Conservation (phyloP, 2,329 filamentous ascomycete species). For the Zymoseptoria passerinii region DNA sequence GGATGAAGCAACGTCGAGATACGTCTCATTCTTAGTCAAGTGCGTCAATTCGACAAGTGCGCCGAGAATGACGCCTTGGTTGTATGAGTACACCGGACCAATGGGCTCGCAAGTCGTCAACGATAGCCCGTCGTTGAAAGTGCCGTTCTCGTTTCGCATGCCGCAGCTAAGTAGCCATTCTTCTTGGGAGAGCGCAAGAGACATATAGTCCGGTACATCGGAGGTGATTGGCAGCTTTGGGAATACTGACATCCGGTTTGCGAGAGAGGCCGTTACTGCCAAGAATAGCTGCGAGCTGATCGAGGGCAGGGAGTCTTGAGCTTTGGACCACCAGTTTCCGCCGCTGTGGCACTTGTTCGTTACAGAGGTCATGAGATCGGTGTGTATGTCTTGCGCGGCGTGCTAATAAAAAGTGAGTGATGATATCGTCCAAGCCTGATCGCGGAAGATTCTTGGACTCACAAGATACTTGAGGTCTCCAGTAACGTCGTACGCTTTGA, state of each 20-base stretch:
- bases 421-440: constrained; percentile 33
- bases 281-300: constrained; percentile 51
- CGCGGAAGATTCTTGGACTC: constrained; percentile 28
- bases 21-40: constrained; percentile 29
- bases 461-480: constrained; percentile 36
- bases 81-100: constrained; percentile 44
- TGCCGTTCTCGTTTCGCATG: constrained; percentile 41
- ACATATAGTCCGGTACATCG: constrained; percentile 29
- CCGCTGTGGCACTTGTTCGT: constrained; percentile 39
- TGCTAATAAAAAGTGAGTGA: constrained; percentile 37
- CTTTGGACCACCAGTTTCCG: constrained; percentile 39
- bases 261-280: constrained; percentile 45
- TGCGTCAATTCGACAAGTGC: constrained; percentile 47
- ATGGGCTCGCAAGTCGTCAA: constrained; percentile 37
- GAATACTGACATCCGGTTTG: constrained; percentile 36
- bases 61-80: constrained; percentile 54
- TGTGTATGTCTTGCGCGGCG: constrained; percentile 37
- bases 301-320: constrained; percentile 38
- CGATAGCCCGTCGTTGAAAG: constrained; percentile 46
- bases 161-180: constrained; percentile 44
- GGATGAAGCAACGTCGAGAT: constrained; percentile 26
- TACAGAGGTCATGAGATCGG: constrained; percentile 42
- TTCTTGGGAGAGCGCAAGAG: constrained; percentile 41
- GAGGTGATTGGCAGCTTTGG: neutral
- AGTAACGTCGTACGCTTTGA: constrained; percentile 45